phyloP scores from a whole-genome alignment of 139 green algal genomes.

The Chlamydomonas sp. region DNA sequence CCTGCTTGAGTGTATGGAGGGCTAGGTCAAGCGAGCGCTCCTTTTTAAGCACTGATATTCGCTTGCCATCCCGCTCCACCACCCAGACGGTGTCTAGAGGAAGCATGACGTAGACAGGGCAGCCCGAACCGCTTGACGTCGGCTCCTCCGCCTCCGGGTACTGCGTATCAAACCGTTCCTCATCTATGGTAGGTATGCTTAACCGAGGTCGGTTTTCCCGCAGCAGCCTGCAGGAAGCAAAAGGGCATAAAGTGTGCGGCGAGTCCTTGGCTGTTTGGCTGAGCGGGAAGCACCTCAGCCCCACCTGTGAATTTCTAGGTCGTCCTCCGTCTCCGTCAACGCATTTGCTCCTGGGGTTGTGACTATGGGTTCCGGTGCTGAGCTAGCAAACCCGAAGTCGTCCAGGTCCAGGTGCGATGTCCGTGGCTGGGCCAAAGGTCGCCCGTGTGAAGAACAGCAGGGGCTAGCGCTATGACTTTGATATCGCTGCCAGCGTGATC shows the following conservation, averaged over 20 bases:
- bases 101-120: conserved; percentile 98
- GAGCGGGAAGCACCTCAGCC: no score
- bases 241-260: background rate
- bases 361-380: conserved; percentile 34
- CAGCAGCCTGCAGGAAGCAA: conserved; percentile 47
- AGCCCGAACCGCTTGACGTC: conserved; percentile 45
- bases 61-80: conserved; percentile 81
- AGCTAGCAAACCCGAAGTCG: conserved; percentile 37
- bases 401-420: conserved; percentile 9
- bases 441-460: conserved; percentile 9
- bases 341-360: conserved; percentile 25
- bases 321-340: conserved; percentile 40
- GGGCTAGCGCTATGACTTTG: conserved; percentile 22
- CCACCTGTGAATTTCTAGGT: conserved; percentile 50
- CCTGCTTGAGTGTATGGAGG: conserved; percentile 85
- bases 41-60: conserved; percentile 82
- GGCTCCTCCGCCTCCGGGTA: conserved; percentile 37
- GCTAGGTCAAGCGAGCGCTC: conserved; percentile 84
- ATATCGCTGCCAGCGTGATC: background rate
- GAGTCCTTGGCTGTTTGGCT: background rate
- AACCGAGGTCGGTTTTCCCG: conserved; percentile 49
- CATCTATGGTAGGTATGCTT: conserved; percentile 46
- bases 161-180: conserved; percentile 48
- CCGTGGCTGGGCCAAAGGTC: background rate
- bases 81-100: conserved; percentile 97